Evolutionary conservation across 2,329 filamentous ascomycete species (phyloP), one percentile per base, ranked within the genome.

Genomic region (Xylaria digitata): DNA sequence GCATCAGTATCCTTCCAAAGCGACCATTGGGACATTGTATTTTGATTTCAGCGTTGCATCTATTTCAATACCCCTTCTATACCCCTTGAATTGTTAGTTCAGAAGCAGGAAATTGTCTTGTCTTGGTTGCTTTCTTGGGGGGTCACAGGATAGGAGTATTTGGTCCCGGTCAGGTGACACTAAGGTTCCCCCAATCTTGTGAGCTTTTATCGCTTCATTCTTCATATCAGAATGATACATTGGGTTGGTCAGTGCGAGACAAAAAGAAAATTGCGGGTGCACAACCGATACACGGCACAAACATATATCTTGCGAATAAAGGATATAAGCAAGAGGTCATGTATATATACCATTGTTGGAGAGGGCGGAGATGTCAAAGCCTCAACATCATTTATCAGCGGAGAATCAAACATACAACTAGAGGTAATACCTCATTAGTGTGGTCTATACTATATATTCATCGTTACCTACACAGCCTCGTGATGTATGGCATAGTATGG

Each of bases 21-120:
- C 53, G 54, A 49, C 17, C 15, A 57, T 23, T 43, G 37, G 50
- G 59, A 49, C 46, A 62, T 37, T 56, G 8, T 49, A 7, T 49
- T 54, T 53, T 56, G 26, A 50, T 7, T 63, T 52, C 17, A 55
- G 43, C 56, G 65, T 65, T 67, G 61, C 61, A 65, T 67, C 61
- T 23, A 37, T 34, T 56, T 54, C 61, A 65, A 69, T 69, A 69
- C 61, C 65, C 57, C 40, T 49, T 59, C 43, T 42, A 34, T 57
- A 59, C 32, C 8, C 65, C 37, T 53, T 48, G 32, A 13, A 32
- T 63, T 61, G 8, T 50, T 23, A 23, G 26, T 53, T 43, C 59
- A 62, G 19, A 53, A 48, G 37, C 26, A 30, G 34, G 23, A 11
- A 32, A 26, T 50, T 23, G 17, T 32, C 34, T 53, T 11, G 6